Percentiles rank a stretch among this genome's conserved stretches.
These are phyloP conservation scores for Styphnolobium japonicum DNA, from an alignment of 306 rosid species.

Conservation along the genomic window DNA sequence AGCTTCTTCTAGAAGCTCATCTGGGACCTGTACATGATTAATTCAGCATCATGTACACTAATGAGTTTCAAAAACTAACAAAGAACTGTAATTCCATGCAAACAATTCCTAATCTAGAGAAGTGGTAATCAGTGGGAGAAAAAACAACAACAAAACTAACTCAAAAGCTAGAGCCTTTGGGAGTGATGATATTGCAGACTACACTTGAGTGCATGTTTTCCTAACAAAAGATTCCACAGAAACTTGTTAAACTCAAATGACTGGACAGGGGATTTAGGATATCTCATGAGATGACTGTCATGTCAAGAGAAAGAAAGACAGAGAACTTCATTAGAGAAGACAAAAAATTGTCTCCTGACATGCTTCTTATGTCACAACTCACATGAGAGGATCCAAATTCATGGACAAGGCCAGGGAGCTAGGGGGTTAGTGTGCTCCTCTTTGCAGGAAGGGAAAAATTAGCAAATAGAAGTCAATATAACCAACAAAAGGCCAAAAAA, in stretches of 20 bases:
- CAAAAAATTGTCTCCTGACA: neutral
- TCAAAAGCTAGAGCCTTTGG: neutral
- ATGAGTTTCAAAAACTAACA: neutral
- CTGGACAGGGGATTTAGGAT: too few species aligned
- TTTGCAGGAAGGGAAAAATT: neutral
- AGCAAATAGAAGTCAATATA: neutral
- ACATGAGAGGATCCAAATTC: neutral
- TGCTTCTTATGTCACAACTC: neutral
- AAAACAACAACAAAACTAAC: neutral
- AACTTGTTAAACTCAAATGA: neutral
- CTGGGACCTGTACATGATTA: conserved; percentile 63
- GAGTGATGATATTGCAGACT: neutral
- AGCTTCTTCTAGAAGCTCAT: conserved; percentile 75
- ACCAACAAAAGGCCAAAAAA: neutral
- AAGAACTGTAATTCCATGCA: neutral
- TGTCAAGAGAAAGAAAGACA: too few species aligned
- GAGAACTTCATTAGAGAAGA: neutral
- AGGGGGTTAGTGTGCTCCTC: neutral
- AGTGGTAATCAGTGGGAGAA: neutral
- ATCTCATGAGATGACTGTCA: too few species aligned
- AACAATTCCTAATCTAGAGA: neutral
- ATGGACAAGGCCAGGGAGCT: neutral
- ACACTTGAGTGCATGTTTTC: neutral
- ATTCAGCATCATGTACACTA: neutral
- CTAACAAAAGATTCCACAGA: neutral